These are phyloP conservation scores for Mucor mucedo DNA, from an alignment of 371 early-diverging fungal species.

Conservation along the genomic window DNA sequence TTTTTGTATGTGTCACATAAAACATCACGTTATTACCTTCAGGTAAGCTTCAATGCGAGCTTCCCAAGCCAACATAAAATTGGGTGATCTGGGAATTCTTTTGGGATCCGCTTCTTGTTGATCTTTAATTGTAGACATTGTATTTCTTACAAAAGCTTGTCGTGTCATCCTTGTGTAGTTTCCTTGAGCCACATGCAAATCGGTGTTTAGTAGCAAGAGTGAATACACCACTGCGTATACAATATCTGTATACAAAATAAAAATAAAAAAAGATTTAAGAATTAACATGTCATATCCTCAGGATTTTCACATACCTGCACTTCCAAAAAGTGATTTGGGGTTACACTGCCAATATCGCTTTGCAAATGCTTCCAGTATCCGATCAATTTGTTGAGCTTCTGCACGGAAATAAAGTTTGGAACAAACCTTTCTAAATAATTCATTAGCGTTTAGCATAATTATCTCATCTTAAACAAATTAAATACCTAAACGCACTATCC, in stretches of 20 bases:
- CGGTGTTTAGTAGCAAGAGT: conserved; percentile 89
- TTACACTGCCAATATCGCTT: conserved; percentile 85
- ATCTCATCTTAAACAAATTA: not conserved
- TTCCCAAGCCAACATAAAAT: conserved; percentile 43
- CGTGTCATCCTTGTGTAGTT: conserved; percentile 66
- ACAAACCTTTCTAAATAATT: conserved; percentile 61
- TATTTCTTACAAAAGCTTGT: conserved; percentile 66
- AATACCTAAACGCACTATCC: conserved; percentile 79
- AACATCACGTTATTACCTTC: conserved; percentile 31
- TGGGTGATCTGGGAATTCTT: not conserved
- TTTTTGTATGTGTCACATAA: not conserved
- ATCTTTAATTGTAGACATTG: conserved; percentile 57
- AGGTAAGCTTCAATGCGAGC: conserved; percentile 46
- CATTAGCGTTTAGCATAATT: not conserved
- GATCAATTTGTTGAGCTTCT: conserved; percentile 92
- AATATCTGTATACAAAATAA: conserved; percentile 48
- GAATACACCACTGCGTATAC: conserved; percentile 90
- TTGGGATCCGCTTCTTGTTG: conserved; percentile 28
- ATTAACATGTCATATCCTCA: not conserved
- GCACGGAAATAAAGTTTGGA: conserved; percentile 82
- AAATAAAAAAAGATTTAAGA: no score
- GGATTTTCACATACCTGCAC: conserved; percentile 34
- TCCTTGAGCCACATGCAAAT: conserved; percentile 83
- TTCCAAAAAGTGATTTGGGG: conserved; percentile 59
- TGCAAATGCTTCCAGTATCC: conserved; percentile 84